Conservation (phyloP, 352 stramenopile species). For the Peronospora farinosa region DNA sequence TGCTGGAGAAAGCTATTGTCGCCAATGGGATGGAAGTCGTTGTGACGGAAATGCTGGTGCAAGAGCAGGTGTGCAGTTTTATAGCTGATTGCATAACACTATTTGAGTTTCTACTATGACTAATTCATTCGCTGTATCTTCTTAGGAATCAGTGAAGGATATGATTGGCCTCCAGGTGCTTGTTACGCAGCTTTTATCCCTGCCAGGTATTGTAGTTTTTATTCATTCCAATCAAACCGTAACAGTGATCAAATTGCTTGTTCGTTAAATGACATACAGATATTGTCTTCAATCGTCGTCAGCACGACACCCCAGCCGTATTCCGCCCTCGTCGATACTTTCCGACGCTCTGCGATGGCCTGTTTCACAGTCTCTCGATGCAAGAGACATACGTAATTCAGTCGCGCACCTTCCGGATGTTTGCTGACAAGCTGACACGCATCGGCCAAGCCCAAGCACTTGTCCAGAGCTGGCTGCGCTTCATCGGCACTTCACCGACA, state of each 20-base stretch:
- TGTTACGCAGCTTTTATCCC: constrained; percentile 34
- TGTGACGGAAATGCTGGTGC: constrained; percentile 33
- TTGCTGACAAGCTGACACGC: constrained; percentile 56
- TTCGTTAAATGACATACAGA: constrained; percentile 21
- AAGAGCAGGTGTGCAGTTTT: constrained; percentile 25
- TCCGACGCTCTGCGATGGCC: constrained; percentile 28
- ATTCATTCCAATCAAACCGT: background rate
- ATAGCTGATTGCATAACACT: background rate
- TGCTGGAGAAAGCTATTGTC: constrained; percentile 35
- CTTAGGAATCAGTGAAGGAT: constrained; percentile 13
- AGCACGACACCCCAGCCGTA: constrained; percentile 35
- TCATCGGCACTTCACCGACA: constrained; percentile 13
- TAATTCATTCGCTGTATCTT: background rate
- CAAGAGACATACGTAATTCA: background rate
- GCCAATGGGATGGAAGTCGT: constrained; percentile 25
- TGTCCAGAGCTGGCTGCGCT: constrained; percentile 43
- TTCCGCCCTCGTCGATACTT: constrained; percentile 52
- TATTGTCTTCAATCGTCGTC: constrained; percentile 55
- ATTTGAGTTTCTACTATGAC: background rate
- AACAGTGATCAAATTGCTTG: background rate
- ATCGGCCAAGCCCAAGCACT: constrained; percentile 43
- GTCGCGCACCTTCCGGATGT: constrained; percentile 41
- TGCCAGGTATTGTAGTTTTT: constrained; percentile 39
- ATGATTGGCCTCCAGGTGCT: constrained; percentile 32
- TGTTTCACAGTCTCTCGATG: constrained; percentile 31